These are phyloP conservation scores for Xerocomus brunneocitrinus DNA, from an alignment of 768 basidiomycete species.

Conservation along the genomic window DNA sequence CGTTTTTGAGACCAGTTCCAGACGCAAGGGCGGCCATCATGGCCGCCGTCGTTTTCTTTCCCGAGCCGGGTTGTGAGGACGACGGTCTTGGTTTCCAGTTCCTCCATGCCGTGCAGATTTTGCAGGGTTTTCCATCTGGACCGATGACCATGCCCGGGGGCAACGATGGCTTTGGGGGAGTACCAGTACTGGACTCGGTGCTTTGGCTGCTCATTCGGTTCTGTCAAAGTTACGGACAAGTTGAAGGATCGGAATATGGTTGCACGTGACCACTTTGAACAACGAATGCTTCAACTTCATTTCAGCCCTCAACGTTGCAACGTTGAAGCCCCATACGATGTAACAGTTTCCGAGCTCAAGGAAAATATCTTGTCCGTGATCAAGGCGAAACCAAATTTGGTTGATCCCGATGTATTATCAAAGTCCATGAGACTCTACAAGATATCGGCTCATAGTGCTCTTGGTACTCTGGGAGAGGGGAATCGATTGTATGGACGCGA, in stretches of 20 bases:
- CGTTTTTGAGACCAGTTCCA: conserved; percentile 25
- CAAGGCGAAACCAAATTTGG: too few relatives aligned
- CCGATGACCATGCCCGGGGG: conserved; percentile 86
- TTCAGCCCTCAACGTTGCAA: too few relatives aligned
- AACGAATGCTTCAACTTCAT: too few relatives aligned
- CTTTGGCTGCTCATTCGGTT: conserved; percentile 9
- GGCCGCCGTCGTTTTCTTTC: conserved; percentile 29
- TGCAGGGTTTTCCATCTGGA: conserved; percentile 94
- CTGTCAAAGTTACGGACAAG: neutral
- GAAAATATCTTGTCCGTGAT: too few relatives aligned
- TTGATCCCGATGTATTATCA: too few relatives aligned
- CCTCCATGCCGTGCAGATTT: conserved; percentile 80
- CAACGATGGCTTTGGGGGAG: conserved; percentile 28
- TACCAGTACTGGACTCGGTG: conserved; percentile 3
- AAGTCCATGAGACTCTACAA: too few relatives aligned
- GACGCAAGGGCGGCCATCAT: conserved; percentile 34
- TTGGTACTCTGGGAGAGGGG: too few relatives aligned
- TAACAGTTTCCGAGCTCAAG: too few relatives aligned
- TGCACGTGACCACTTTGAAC: too few relatives aligned
- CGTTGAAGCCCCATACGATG: too few relatives aligned
- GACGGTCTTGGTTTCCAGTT: conserved; percentile 51
- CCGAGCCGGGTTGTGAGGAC: conserved; percentile 25
- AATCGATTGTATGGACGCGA: too few relatives aligned
- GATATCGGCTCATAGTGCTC: too few relatives aligned
- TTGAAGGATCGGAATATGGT: conserved; percentile 3